Evolutionary conservation across 2,329 filamentous ascomycete species (phyloP).

Genomic region (Aspergillus sp.): DNA sequence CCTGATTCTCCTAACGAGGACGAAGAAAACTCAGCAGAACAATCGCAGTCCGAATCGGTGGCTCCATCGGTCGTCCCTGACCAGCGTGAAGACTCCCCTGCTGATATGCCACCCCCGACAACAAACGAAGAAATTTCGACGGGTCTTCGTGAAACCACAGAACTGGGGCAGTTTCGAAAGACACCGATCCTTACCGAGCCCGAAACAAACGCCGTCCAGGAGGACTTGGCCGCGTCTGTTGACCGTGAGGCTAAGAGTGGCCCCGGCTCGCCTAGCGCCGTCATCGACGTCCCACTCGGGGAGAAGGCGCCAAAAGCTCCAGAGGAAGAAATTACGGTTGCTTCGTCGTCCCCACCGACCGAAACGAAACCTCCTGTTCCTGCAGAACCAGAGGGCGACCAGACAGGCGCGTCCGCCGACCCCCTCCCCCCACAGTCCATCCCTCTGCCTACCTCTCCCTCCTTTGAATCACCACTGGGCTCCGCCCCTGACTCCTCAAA

Average conservation of each 20-base stretch:
- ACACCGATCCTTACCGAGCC: slow-evolving; percentile 18
- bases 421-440: slow-evolving; percentile 8
- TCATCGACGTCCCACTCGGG: slow-evolving; percentile 27
- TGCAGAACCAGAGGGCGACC: slow-evolving; percentile 17
- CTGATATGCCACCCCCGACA: slow-evolving; percentile 16
- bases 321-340: slow-evolving; percentile 23
- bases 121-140: slow-evolving; percentile 10
- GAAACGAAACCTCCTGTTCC: slow-evolving; percentile 13
- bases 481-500: slow-evolving; percentile 19
- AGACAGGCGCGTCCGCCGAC: slow-evolving; percentile 15
- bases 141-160: slow-evolving; percentile 11
- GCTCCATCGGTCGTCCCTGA: slow-evolving; percentile 16
- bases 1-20: slow-evolving; percentile 2
- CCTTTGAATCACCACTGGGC: slow-evolving; percentile 14
- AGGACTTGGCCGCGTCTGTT: slow-evolving; percentile 22
- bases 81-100: slow-evolving; percentile 15
- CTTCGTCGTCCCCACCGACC: slow-evolving; percentile 16
- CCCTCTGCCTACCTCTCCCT: slow-evolving; percentile 18
- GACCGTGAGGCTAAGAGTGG: slow-evolving; percentile 26
- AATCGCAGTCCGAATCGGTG: slow-evolving; percentile 9
- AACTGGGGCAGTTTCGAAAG: slow-evolving; percentile 15
- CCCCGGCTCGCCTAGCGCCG: slow-evolving; percentile 31
- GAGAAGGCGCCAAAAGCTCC: slow-evolving; percentile 22
- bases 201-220: slow-evolving; percentile 25
- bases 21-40: slow-evolving; percentile 2